Evolutionary conservation across 2,329 filamentous ascomycete species (phyloP), one percentile per base, ranked within the genome.

Genomic region (Coleophoma eucalyptorum): DNA sequence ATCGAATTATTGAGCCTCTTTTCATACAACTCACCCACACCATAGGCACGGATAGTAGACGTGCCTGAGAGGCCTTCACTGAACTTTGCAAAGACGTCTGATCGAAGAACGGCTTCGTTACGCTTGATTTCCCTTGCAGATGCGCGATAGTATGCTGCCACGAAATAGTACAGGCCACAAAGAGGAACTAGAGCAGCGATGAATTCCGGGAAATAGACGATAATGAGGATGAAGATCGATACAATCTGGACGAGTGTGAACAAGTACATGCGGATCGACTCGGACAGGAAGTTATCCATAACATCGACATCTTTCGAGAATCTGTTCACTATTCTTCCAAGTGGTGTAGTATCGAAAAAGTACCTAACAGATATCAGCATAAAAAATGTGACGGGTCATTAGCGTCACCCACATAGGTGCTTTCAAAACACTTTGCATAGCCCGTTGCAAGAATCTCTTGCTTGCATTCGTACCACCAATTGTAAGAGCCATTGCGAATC

Each of bases 111-210:
- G 0, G 93, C 84, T 69, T 97, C 94, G 67, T 93, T 92, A 1
- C 94, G 87, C 74, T 97, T 97, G 60, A 97, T 85, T 70, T 97
- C 92, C 44, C 94, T 86, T 7, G 93, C 93, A 2, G 93, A 97
- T 1, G 91, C 78, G 43, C 84, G 74, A 65, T 87, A 88, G 67
- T 86, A 88, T 53, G 77, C 76, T 2, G 84, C 74, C 1, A 80
- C 79, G 55, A 85, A 78, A 32, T 83, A 55, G 69, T 86, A 87
- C 38, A 84, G 61, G 41, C 84, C 50, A 52, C 80, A 72, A 7
- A 87, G 69, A 0, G 83, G 82, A 0, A 75, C 79, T 2, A 87
- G 69, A 1, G 83, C 84, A 51, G 86, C 78, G 40, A 77, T 79
- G 60, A 87, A 87, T 64, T 44, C 42, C 63, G 84, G 83, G 72